phyloP scores from a whole-genome alignment of 768 basidiomycete genomes.

The Russula earlei region DNA sequence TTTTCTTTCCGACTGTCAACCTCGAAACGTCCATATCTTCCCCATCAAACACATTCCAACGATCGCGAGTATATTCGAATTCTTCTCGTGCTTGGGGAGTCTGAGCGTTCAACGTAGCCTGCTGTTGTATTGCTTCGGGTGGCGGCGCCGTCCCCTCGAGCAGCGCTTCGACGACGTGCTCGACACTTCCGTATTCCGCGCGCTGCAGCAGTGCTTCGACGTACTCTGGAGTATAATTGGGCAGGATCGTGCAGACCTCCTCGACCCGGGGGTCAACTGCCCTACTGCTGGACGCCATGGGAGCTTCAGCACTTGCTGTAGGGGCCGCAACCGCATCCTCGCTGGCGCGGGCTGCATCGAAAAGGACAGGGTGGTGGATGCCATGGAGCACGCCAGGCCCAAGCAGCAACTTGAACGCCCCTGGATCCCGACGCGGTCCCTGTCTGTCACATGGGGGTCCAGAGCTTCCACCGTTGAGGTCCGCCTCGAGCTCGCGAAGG shows the following conservation, averaged over 20 bases:
- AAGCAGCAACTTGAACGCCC: constrained; percentile 55
- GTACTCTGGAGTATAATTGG: constrained; percentile 47
- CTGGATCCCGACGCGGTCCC: constrained; percentile 30
- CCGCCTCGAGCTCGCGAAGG: constrained; percentile 34
- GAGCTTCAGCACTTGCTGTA: constrained; percentile 11
- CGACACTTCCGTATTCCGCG: constrained; percentile 40
- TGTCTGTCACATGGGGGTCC: neutral
- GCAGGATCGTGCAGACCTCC: constrained; percentile 71
- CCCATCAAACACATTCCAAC: constrained; percentile 70
- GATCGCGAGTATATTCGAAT: constrained; percentile 32
- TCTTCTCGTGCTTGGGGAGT: constrained; percentile 8
- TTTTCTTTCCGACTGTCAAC: constrained; percentile 58
- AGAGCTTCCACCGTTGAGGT: neutral
- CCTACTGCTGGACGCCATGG: constrained; percentile 24
- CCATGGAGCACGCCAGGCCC: constrained; percentile 42
- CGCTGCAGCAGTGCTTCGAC: constrained; percentile 48
- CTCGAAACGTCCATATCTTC: constrained; percentile 55
- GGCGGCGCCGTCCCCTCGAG: constrained; percentile 61
- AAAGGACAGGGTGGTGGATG: constrained; percentile 31
- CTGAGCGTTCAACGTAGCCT: constrained; percentile 17
- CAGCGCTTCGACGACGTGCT: constrained; percentile 60
- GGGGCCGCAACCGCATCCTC: neutral
- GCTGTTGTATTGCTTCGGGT: constrained; percentile 24
- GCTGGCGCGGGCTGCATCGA: constrained; percentile 2
- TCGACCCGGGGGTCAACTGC: constrained; percentile 49